Conservation (phyloP, 345 rosid genomes). For the Syzygium jambos region DNA sequence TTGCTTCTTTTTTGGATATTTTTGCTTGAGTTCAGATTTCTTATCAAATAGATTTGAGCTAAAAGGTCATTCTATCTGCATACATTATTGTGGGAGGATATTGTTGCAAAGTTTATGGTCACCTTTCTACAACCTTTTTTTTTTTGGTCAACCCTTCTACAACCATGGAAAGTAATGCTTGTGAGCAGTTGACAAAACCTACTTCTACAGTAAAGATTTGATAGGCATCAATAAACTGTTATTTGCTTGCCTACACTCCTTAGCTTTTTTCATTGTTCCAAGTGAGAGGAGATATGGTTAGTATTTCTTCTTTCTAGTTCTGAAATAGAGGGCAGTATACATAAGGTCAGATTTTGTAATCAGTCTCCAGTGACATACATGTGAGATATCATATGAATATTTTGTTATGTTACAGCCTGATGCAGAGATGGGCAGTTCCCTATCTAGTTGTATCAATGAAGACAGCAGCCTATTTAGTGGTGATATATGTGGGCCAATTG, state of each 20-base stretch:
- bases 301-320: neutral
- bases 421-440: constrained; percentile 21
- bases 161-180: neutral
- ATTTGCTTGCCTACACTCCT: neutral
- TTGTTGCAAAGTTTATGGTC: neutral
- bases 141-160: neutral
- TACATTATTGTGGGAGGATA: neutral
- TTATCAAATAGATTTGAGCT: neutral
- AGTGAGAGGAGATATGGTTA: neutral
- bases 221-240: neutral
- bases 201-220: neutral
- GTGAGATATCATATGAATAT: neutral
- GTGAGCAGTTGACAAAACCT: neutral
- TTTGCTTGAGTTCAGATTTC: neutral
- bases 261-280: neutral
- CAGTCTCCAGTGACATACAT: neutral
- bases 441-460: constrained; percentile 19
- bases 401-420: constrained; percentile 29
- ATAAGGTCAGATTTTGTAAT: neutral
- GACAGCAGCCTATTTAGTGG: constrained; percentile 48
- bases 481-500: constrained; percentile 86
- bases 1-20: neutral
- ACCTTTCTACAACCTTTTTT: neutral
- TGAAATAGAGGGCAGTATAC: neutral
- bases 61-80: neutral